Conservation (phyloP, 148 eudicot species). For the Amaranthus hypochondriacus region DNA sequence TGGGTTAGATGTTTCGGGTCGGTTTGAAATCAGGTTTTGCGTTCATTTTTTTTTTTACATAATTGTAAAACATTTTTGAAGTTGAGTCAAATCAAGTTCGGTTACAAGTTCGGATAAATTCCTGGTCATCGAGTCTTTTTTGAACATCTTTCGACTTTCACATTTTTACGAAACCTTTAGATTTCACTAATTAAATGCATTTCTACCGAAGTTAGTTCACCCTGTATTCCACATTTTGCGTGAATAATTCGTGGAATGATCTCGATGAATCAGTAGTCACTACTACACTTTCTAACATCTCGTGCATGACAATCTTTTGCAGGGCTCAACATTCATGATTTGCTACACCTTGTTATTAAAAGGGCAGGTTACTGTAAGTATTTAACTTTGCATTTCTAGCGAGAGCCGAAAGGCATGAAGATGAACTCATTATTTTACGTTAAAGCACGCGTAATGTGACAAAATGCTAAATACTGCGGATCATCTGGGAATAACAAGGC, state of each 20-base stretch:
- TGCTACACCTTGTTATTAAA: constrained; percentile 2
- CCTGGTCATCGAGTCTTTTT: no score
- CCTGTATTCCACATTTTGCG: neutral
- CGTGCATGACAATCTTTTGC: neutral
- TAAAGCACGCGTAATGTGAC: neutral
- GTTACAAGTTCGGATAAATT: no score
- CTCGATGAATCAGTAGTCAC: no score
- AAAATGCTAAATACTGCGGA: neutral
- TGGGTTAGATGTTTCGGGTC: no score
- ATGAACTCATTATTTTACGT: neutral
- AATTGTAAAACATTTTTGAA: no score
- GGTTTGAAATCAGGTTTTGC: no score
- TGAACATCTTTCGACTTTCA: no score
- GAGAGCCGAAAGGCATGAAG: neutral
- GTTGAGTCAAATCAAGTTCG: no score
- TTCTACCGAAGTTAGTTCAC: neutral
- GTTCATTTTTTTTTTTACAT: no score
- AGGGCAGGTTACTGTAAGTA: constrained; percentile 5
- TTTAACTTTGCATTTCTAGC: constrained; percentile 1
- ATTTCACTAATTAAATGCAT: neutral
- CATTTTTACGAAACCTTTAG: neutral
- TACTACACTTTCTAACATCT: neutral
- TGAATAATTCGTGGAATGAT: no score
- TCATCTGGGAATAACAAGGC: neutral
- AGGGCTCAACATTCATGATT: constrained; percentile 8